Evolutionary conservation across 257 asterid species (phyloP).

Genomic region (Gentiana dahurica): DNA sequence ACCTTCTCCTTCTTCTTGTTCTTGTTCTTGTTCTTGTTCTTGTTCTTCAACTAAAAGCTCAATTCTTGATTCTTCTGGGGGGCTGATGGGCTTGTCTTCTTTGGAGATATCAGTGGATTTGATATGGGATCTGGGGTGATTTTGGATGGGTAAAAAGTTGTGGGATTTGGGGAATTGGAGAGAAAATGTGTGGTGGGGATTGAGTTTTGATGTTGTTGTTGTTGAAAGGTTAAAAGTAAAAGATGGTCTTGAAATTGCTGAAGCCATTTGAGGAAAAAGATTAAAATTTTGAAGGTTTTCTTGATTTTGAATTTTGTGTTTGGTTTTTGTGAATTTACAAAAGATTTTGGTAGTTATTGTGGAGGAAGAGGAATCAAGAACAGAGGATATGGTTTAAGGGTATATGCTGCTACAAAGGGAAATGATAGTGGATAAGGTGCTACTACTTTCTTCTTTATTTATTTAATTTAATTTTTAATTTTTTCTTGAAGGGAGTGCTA

Average conservation of each 20-base stretch:
- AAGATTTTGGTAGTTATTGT: background rate
- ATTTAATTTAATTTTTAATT: too few relatives aligned
- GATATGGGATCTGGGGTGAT: conserved; percentile 11
- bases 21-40: too few relatives aligned
- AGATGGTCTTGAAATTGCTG: conserved; percentile 51
- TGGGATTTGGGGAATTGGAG: conserved; percentile 23
- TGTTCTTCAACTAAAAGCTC: conserved; percentile 13
- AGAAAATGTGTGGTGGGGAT: conserved; percentile 23
- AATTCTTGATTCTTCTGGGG: conserved; percentile 22
- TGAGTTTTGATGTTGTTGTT: conserved; percentile 24
- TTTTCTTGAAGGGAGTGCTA: too few relatives aligned
- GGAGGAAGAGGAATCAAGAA: too few relatives aligned
- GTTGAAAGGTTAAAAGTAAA: conserved; percentile 39
- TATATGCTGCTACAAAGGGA: too few relatives aligned
- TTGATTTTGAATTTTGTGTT: background rate
- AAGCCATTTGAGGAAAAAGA: conserved; percentile 29
- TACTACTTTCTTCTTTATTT: too few relatives aligned
- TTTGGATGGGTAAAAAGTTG: conserved; percentile 18
- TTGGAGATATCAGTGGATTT: conserved; percentile 66
- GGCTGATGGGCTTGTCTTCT: conserved; percentile 50
- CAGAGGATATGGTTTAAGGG: too few relatives aligned
- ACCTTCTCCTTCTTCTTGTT: too few relatives aligned
- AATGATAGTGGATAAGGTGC: too few relatives aligned
- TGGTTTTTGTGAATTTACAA: conserved; percentile 1
- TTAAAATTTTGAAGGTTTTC: background rate